A percentile compares a stretch with the other conserved stretches of the same genome.
Evolutionary conservation across 805 yeast species (phyloP).

Genomic region (Monosporozyma yasuniensis): DNA sequence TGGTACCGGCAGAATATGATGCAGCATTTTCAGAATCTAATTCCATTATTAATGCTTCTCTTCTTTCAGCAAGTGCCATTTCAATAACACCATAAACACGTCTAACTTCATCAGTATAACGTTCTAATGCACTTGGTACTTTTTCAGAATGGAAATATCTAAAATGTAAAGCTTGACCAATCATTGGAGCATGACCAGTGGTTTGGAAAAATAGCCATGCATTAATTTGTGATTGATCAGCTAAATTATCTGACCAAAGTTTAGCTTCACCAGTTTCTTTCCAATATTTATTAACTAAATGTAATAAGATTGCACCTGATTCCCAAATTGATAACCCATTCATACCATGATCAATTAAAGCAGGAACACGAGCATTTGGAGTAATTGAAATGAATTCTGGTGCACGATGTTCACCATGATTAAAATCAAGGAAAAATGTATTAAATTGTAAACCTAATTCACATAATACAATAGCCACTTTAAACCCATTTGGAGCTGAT

Average conservation of each 20-base stretch:
- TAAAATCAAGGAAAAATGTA: slow-evolving; percentile 79
- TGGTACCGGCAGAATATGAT: slow-evolving; percentile 78
- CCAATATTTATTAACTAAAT: slow-evolving; percentile 60
- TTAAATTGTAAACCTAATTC: slow-evolving; percentile 74
- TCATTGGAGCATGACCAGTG: slow-evolving; percentile 97
- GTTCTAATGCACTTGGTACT: slow-evolving; percentile 80
- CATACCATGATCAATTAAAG: slow-evolving; percentile 78
- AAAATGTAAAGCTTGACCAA: slow-evolving; percentile 93
- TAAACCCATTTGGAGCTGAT: slow-evolving; percentile 93
- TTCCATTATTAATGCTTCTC: slow-evolving; percentile 86
- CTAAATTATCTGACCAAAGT: slow-evolving; percentile 63
- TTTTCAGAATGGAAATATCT: slow-evolving; percentile 80
- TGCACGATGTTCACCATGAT: slow-evolving; percentile 82
- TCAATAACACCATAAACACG: slow-evolving; percentile 90
- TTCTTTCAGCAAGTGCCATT: slow-evolving; percentile 86
- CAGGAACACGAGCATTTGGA: slow-evolving; percentile 95
- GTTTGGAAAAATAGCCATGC: slow-evolving; percentile 94
- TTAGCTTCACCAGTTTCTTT: slow-evolving; percentile 61
- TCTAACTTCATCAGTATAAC: slow-evolving; percentile 87
- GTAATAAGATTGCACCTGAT: slow-evolving; percentile 83
- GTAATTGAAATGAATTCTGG: slow-evolving; percentile 90
- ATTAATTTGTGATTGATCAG: slow-evolving; percentile 75
- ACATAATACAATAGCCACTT: slow-evolving; percentile 81
- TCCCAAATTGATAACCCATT: slow-evolving; percentile 87
- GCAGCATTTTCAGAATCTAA: slow-evolving; percentile 81